Base-by-base conservation (phyloP, 805 yeast species). In the Starmerella potacharoeniae region DNA sequence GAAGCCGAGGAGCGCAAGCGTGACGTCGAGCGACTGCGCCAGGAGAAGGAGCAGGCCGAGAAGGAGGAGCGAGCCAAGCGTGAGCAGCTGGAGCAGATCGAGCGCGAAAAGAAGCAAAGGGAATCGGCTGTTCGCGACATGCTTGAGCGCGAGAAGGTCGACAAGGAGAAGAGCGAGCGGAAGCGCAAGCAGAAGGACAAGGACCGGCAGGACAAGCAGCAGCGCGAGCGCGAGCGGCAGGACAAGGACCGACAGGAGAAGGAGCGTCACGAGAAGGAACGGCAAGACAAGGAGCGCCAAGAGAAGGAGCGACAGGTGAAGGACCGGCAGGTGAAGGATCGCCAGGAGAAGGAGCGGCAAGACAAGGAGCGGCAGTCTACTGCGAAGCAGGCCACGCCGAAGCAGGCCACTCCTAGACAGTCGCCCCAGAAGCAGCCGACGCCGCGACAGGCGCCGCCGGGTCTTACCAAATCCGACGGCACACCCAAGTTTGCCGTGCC, bases 21-120 rank as follows among this genome's bases (percentile, higher is more conserved):
- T 46, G 53, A 54, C 51, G 40, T 44, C 28, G 60, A 51, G 30
- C 54, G 48, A 22, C 22, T 17, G 35, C 47, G 40, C 4, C 56
- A 51, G 36, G 51, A 28, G 49, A 33, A 46, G 17, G 30, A 56
- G 49, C 10, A 62, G 46, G 67, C 65, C 47, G 60, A 65, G 37
- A 68, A 66, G 17, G 65, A 62, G 49, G 69, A 68, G 16, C 53
- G 48, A 16, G 55, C 57, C n/a, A 68, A 68, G 11, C 52, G 51
- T 17, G 55, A 60, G 36, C 64, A 34, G 40, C n/a, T 17, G 11
- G 16, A 34, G 49, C 16, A 14, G 36, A 8, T 8, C 13, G 36
- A 43, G 11, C 47, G 36, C 64, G 42, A 62, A 60, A 42, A 59
- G 47, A 47, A 57, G 50, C 52, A 55, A 58, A 35, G 60, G 50